Conservation (phyloP, 176 grass and related monocot species). For the Cenchrus americanus region DNA sequence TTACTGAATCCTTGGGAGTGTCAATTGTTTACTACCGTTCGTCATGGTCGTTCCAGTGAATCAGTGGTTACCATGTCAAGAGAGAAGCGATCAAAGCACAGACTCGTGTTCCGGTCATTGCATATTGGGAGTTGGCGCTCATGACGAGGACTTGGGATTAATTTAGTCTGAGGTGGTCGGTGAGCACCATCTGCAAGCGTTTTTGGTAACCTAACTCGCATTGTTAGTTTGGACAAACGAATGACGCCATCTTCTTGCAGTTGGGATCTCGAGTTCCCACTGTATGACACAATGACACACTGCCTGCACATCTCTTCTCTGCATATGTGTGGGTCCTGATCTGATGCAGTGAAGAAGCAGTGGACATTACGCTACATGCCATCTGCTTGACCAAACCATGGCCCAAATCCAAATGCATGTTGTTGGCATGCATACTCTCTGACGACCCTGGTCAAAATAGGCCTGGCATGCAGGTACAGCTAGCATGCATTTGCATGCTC, state of each 20-base stretch:
- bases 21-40: not conserved
- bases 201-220: not conserved
- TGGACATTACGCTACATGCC: constrained; percentile 5
- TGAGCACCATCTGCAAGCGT: not conserved
- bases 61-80: constrained; percentile 30
- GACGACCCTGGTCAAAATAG: not conserved
- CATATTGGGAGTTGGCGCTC: constrained; percentile 22
- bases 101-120: constrained; percentile 6
- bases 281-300: constrained; percentile 6
- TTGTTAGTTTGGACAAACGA: constrained; percentile 14
- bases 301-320: not conserved
- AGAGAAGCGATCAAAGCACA: constrained; percentile 30
- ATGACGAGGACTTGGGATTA: not conserved
- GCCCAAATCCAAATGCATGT: not conserved
- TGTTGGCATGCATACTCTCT: not conserved
- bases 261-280: no score
- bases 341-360: not conserved
- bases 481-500: not conserved
- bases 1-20: not conserved
- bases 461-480: no score
- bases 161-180: constrained; percentile 18
- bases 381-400: constrained; percentile 27
- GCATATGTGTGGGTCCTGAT: not conserved
- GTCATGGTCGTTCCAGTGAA: not conserved
- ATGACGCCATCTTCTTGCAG: not conserved